phyloP scores from a whole-genome alignment of 2,329 filamentous ascomycete species.

The Hypoxylon sp. region DNA sequence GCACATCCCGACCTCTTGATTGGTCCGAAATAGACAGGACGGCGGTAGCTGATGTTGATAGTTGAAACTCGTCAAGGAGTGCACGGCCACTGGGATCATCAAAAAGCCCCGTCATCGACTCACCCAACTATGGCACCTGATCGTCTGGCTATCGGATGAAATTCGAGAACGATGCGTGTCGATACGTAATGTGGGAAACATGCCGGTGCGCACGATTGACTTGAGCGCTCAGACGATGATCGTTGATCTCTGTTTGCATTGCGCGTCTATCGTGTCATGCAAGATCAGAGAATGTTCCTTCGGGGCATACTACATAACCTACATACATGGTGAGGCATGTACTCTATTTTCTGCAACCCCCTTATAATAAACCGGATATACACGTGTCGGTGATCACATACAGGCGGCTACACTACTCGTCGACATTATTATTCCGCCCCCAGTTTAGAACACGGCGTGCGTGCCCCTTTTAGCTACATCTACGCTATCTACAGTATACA shows the following conservation, averaged over 20 bases:
- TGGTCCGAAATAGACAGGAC: slow-evolving; percentile 32
- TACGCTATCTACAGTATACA: no score
- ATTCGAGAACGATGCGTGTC: slow-evolving; percentile 28
- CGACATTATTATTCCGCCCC: slow-evolving; percentile 35
- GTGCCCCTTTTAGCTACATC: slow-evolving; percentile 40
- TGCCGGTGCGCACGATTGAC: slow-evolving; percentile 15
- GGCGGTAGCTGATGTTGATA: slow-evolving; percentile 41
- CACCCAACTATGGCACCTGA: slow-evolving; percentile 18
- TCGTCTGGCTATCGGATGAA: slow-evolving; percentile 35
- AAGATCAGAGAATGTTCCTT: slow-evolving; percentile 23
- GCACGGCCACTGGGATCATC: slow-evolving; percentile 37
- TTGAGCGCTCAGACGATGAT: slow-evolving; percentile 30
- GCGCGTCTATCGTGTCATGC: slow-evolving; percentile 29
- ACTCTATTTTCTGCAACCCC: slow-evolving; percentile 32
- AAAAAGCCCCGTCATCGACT: slow-evolving; percentile 36
- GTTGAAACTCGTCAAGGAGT: slow-evolving; percentile 41
- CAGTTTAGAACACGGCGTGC: slow-evolving; percentile 34
- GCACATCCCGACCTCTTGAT: slow-evolving; percentile 15
- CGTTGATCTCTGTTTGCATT: slow-evolving; percentile 22
- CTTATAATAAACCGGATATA: slow-evolving; percentile 29
- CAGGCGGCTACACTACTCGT: slow-evolving; percentile 39
- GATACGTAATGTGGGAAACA: slow-evolving; percentile 22
- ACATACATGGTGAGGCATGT: neutral
- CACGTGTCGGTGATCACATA: slow-evolving; percentile 10
- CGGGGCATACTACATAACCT: slow-evolving; percentile 11